phyloP scores from a whole-genome alignment of 495 filamentous ascomycete species.

The Pyronema domesticum region DNA sequence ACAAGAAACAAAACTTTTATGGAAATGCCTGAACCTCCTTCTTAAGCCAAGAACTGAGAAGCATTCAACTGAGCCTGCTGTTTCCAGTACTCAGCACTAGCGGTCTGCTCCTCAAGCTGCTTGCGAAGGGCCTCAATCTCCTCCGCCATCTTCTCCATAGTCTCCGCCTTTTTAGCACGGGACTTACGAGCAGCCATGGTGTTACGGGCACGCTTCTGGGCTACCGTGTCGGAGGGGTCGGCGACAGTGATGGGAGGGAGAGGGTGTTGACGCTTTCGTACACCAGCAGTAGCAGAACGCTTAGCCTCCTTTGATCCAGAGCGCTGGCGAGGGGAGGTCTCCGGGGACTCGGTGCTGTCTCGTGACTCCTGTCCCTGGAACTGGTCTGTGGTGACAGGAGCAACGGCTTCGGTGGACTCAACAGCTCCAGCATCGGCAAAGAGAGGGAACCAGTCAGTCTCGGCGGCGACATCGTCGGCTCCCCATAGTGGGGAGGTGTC shows the following conservation, averaged over 20 bases:
- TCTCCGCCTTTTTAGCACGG: conserved; percentile 59
- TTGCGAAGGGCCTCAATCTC: conserved; percentile 31
- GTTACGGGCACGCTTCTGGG: conserved; percentile 86
- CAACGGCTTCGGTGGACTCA: conserved; percentile 14
- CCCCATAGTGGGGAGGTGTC: conserved; percentile 59
- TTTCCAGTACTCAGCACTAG: conserved; percentile 35
- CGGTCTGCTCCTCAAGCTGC: conserved; percentile 17
- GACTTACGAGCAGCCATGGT: conserved; percentile 92
- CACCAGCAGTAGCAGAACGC: conserved; percentile 52
- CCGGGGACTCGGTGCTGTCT: conserved; percentile 24
- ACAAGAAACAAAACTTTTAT: no score
- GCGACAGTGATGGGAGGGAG: conserved; percentile 60
- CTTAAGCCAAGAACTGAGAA: no score
- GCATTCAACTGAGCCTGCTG: no score
- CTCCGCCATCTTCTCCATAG: conserved; percentile 43
- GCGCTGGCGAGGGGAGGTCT: conserved; percentile 29
- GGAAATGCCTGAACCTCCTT: no score
- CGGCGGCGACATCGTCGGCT: conserved; percentile 26
- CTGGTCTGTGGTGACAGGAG: background rate
- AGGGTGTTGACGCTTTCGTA: conserved; percentile 59
- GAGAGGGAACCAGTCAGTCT: conserved; percentile 44
- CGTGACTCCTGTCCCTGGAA: conserved; percentile 26
- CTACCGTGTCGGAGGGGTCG: conserved; percentile 51
- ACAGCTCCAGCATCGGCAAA: conserved; percentile 38
- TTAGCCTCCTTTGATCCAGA: conserved; percentile 34